Conservation (phyloP, 371 early-diverging fungal genomes). For the Mortierella sp. region DNA sequence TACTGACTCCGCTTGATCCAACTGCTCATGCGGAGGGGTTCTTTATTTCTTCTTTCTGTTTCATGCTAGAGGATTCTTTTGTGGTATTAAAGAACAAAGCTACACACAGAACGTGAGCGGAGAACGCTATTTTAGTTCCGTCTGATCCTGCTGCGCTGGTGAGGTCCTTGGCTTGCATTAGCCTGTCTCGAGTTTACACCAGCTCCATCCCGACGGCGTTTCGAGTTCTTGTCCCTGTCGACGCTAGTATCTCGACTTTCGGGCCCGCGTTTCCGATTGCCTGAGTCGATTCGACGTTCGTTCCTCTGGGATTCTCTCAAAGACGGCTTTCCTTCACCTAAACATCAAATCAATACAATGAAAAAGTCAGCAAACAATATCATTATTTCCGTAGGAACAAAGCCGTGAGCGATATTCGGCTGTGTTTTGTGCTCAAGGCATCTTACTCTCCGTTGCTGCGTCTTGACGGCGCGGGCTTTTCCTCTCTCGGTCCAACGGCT, state of each 20-base stretch:
- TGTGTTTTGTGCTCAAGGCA: too few species aligned
- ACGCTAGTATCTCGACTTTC: constrained; percentile 33
- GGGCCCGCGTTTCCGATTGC: constrained; percentile 37
- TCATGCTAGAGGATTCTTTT: too few species aligned
- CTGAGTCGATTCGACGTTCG: constrained; percentile 20
- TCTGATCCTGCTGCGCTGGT: too few species aligned
- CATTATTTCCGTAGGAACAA: not conserved
- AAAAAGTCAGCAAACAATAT: not conserved
- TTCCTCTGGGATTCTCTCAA: constrained; percentile 25
- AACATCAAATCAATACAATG: not conserved
- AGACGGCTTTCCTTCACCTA: not conserved
- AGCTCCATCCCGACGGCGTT: constrained; percentile 46
- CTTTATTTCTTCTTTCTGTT: too few species aligned
- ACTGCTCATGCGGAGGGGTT: too few species aligned
- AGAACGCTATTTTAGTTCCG: too few species aligned
- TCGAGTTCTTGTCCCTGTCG: constrained; percentile 35
- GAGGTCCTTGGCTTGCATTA: too few species aligned
- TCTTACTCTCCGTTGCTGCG: constrained; percentile 15
- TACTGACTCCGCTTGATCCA: too few species aligned
- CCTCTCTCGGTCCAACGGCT: constrained; percentile 10
- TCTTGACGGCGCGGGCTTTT: constrained; percentile 33
- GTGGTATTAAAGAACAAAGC: too few species aligned
- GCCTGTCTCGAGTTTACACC: too few species aligned
- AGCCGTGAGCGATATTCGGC: too few species aligned
- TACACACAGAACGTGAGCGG: too few species aligned